These are phyloP conservation scores for Mangifera indica DNA, from an alignment of 345 rosid genomes.

Conservation along the genomic window DNA sequence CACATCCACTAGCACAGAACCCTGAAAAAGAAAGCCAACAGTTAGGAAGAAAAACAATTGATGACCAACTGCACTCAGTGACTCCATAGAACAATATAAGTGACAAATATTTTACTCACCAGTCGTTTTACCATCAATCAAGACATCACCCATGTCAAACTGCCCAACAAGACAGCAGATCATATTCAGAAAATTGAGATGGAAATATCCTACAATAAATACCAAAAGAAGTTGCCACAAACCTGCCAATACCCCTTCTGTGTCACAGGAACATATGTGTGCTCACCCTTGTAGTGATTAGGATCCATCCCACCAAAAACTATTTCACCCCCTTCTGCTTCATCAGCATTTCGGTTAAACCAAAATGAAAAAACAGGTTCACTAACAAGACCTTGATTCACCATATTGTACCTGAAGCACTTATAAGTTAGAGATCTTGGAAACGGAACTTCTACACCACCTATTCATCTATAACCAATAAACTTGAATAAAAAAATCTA, in stretches of 20 bases:
- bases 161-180: constrained; percentile 20
- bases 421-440: constrained; percentile 4
- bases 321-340: constrained; percentile 67
- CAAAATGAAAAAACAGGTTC: constrained; percentile 73
- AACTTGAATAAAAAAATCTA: constrained; percentile 1
- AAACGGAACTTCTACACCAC: neutral
- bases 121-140: constrained; percentile 52
- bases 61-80: neutral
- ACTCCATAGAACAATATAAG: neutral
- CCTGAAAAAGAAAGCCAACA: constrained; percentile 32
- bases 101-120: constrained; percentile 34
- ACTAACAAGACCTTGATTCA: constrained; percentile 56
- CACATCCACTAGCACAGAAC: constrained; percentile 51
- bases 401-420: constrained; percentile 67
- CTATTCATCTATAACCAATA: neutral
- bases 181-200: neutral
- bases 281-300: constrained; percentile 59
- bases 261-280: constrained; percentile 65
- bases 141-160: constrained; percentile 73
- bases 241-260: constrained; percentile 81
- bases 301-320: constrained; percentile 76
- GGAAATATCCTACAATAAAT: neutral
- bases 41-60: constrained; percentile 9
- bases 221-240: constrained; percentile 14
- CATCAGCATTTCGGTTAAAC: constrained; percentile 67